phyloP scores from a whole-genome alignment of 768 basidiomycete species.

The Multifurca ochricompacta region DNA sequence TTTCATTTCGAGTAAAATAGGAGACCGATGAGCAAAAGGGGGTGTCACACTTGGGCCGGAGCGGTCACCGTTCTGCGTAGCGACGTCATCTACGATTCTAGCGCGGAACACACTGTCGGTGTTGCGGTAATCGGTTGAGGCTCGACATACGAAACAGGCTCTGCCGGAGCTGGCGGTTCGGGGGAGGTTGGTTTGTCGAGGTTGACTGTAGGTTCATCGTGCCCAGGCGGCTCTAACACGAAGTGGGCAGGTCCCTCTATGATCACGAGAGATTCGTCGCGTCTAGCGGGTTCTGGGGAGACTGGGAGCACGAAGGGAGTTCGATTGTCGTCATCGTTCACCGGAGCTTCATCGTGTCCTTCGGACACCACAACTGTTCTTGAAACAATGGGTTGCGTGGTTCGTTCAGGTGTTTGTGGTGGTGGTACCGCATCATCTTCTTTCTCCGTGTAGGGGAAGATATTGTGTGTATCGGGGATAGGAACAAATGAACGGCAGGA shows the following conservation, averaged over 20 bases:
- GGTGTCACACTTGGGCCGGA: neutral
- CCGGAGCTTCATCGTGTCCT: neutral
- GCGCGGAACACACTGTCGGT: neutral
- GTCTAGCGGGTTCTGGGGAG: neutral
- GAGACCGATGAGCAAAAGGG: neutral
- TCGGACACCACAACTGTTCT: too few species aligned
- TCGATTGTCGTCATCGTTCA: neutral
- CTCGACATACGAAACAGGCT: neutral
- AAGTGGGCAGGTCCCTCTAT: neutral
- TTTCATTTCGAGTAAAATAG: slow-evolving; percentile 6
- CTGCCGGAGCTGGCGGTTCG: neutral
- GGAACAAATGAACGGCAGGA: neutral
- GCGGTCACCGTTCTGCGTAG: neutral
- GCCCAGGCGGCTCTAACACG: neutral
- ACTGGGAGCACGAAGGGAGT: neutral
- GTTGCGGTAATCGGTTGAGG: neutral
- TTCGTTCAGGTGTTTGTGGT: neutral
- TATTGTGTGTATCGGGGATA: neutral
- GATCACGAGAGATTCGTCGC: neutral
- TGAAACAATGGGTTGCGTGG: neutral
- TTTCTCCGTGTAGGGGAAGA: neutral
- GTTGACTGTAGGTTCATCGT: neutral
- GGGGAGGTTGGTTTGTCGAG: too few species aligned
- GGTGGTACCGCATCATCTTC: neutral
- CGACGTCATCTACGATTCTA: too few species aligned